Evolutionary conservation across 768 basidiomycete species (phyloP).

Genomic region (Suillus subalutaceus): DNA sequence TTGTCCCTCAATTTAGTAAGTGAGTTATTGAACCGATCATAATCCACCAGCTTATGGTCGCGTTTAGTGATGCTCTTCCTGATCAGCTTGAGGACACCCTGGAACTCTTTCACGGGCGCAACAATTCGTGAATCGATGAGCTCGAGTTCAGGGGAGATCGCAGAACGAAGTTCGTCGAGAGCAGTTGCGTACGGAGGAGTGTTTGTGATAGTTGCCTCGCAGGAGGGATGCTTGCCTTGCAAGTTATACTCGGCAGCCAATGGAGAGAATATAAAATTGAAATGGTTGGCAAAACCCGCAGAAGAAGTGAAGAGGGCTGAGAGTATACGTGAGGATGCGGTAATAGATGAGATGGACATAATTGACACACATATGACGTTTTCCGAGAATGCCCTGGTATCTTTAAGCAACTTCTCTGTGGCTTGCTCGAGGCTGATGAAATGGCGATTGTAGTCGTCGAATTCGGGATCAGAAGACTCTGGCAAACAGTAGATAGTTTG

Average conservation of each 20-base stretch:
- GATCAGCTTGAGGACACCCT: constrained; percentile 83
- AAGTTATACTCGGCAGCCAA: constrained; percentile 79
- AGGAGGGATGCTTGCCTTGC: constrained; percentile 74
- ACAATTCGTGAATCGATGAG: constrained; percentile 87
- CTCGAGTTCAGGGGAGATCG: constrained; percentile 89
- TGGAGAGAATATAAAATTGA: constrained; percentile 63
- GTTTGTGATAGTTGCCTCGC: constrained; percentile 76
- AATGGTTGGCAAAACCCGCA: constrained; percentile 65
- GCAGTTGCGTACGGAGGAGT: constrained; percentile 70
- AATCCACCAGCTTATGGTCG: constrained; percentile 97
- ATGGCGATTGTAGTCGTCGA: constrained; percentile 83
- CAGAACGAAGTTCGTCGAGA: constrained; percentile 81
- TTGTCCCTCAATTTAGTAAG: constrained; percentile 95
- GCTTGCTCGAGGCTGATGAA: constrained; percentile 78
- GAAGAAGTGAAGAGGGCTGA: constrained; percentile 70
- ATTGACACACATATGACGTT: constrained; percentile 62
- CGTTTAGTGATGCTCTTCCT: constrained; percentile 95
- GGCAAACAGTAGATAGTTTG: constrained; percentile 10
- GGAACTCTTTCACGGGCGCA: constrained; percentile 87
- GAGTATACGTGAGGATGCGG: constrained; percentile 6
- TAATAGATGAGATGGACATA: constrained; percentile 5
- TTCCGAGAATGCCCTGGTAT: constrained; percentile 85
- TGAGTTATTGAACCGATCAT: constrained; percentile 95
- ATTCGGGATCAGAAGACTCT: constrained; percentile 88
- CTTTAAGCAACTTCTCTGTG: constrained; percentile 90